phyloP scores from a whole-genome alignment of 352 stramenopile species.

The Phytopythium delawarense region DNA sequence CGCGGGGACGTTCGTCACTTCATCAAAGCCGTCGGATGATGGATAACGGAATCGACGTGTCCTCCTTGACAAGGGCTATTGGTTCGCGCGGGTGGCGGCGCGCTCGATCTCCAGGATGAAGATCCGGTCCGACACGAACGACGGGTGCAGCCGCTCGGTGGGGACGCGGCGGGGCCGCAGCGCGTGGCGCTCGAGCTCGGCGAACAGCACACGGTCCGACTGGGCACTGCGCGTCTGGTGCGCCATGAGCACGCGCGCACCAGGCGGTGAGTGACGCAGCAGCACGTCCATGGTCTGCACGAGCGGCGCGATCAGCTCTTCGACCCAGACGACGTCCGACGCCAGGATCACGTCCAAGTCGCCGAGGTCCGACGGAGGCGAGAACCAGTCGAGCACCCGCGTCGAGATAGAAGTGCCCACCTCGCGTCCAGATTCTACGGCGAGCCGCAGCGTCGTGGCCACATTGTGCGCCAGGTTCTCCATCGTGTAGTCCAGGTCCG shows the following conservation, averaged over 20 bases:
- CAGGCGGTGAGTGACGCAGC: constrained; percentile 26
- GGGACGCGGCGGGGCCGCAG: constrained; percentile 12
- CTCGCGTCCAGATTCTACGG: constrained; percentile 1
- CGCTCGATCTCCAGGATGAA: constrained; percentile 3
- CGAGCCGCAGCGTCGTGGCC: constrained; percentile 30
- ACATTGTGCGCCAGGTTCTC: constrained; percentile 68
- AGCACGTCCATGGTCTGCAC: constrained; percentile 66
- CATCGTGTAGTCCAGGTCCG: constrained; percentile 87
- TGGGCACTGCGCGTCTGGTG: constrained; percentile 63
- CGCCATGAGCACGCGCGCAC: constrained; percentile 57
- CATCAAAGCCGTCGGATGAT: neutral
- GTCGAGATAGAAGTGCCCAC: constrained; percentile 15
- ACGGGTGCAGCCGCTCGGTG: constrained; percentile 12
- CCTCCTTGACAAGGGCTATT: too few species aligned
- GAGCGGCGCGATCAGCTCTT: constrained; percentile 82
- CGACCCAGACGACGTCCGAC: constrained; percentile 90
- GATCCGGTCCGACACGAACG: constrained; percentile 10
- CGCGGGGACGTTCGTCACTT: neutral
- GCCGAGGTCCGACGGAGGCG: constrained; percentile 41
- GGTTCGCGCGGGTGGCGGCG: neutral
- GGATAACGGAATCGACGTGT: too few species aligned
- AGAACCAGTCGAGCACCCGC: constrained; percentile 69
- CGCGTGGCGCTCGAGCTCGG: constrained; percentile 31
- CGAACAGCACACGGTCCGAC: constrained; percentile 59
- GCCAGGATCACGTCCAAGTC: constrained; percentile 81